Conservation (phyloP, 257 asterid species). For the Avicennia marina region DNA sequence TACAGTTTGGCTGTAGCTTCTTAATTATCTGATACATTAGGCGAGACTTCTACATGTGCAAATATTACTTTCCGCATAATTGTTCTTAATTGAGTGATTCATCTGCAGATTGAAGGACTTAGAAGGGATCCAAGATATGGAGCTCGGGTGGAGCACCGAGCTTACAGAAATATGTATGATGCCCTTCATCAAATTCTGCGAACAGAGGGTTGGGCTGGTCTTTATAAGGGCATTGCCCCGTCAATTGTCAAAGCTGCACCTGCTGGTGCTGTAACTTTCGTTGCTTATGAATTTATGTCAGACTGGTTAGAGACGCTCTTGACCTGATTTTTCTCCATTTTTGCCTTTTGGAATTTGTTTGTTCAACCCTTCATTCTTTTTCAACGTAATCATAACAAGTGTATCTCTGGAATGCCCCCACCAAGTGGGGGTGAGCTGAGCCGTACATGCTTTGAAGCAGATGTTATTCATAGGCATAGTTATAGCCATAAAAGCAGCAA, state of each 20-base stretch:
- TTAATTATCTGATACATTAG: too few relatives aligned
- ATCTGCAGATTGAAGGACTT: conserved; percentile 72
- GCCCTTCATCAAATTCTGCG: conserved; percentile 49
- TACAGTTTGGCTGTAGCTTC: too few relatives aligned
- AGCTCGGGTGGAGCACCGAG: conserved; percentile 52
- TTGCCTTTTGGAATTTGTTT: not conserved
- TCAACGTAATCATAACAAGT: not conserved
- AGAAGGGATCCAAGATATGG: conserved; percentile 66
- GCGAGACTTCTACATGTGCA: not conserved
- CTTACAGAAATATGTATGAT: conserved; percentile 70
- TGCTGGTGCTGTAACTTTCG: conserved; percentile 96
- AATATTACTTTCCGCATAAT: not conserved
- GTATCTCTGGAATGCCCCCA: not conserved
- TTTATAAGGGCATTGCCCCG: conserved; percentile 89
- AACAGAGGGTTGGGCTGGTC: conserved; percentile 76
- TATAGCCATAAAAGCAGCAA: not conserved
- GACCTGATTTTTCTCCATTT: conserved; percentile 32
- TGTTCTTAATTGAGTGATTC: not conserved
- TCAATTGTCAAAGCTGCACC: conserved; percentile 93
- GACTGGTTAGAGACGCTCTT: conserved; percentile 66
- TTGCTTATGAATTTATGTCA: conserved; percentile 70
- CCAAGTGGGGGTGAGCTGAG: not conserved
- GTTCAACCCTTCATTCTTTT: conserved; percentile 14
- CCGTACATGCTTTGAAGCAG: not conserved
- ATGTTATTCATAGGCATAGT: not conserved